Percentiles rank a stretch among this genome's conserved stretches.
Conservation (phyloP, 2,329 filamentous ascomycete species). For the Cladobotryum protrusum region DNA sequence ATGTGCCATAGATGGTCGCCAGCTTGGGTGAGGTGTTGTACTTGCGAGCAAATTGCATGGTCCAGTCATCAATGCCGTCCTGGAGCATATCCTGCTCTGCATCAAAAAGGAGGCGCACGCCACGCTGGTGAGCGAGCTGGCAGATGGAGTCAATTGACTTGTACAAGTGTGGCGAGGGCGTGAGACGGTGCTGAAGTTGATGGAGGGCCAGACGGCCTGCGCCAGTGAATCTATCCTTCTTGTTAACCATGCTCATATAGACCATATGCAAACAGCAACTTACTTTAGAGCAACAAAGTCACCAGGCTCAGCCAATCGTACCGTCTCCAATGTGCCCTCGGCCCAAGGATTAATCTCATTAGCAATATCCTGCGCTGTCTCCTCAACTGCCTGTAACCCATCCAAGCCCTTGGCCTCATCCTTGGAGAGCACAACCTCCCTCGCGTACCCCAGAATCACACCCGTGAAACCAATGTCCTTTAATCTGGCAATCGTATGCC, state of each 20-base stretch:
- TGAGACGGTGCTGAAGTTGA: conserved; percentile 55
- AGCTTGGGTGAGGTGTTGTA: conserved; percentile 62
- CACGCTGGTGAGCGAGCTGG: conserved; percentile 59
- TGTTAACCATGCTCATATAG: not conserved
- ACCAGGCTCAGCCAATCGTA: conserved; percentile 56
- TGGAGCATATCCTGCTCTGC: conserved; percentile 79
- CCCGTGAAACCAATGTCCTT: conserved; percentile 74
- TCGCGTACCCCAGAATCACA: conserved; percentile 78
- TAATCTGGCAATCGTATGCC: conserved; percentile 55
- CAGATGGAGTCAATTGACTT: conserved; percentile 70
- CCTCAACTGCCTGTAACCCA: conserved; percentile 38
- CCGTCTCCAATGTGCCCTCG: conserved; percentile 66
- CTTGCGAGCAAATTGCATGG: conserved; percentile 65
- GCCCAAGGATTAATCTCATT: conserved; percentile 66
- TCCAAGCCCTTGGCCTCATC: conserved; percentile 41
- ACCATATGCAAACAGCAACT: conserved; percentile 13
- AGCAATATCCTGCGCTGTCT: conserved; percentile 42
- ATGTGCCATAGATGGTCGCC: conserved; percentile 73
- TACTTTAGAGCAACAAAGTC: conserved; percentile 63
- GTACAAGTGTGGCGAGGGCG: conserved; percentile 58
- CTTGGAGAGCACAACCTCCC: conserved; percentile 67
- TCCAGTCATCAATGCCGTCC: conserved; percentile 75
- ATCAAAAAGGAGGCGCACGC: conserved; percentile 73
- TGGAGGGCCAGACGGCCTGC: conserved; percentile 68
- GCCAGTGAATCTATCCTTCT: conserved; percentile 61